Conservation (phyloP, 2,329 filamentous ascomycete genomes). For the Stromatinia cepivora region DNA sequence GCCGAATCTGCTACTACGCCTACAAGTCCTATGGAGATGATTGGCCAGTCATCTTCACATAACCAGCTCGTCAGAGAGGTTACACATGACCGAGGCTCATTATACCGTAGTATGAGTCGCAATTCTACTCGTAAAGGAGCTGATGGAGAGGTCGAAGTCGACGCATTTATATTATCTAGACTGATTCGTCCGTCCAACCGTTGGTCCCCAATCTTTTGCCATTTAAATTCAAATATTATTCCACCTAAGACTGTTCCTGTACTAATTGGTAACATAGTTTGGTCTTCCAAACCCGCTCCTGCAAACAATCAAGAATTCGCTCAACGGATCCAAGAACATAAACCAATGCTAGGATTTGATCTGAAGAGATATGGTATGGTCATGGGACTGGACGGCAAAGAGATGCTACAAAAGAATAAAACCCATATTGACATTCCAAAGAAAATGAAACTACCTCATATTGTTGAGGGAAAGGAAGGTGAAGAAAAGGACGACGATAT, state of each 20-base stretch:
- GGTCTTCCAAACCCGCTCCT: constrained; percentile 73
- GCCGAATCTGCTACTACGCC: constrained; percentile 32
- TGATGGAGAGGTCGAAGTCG: constrained; percentile 66
- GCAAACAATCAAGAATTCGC: constrained; percentile 76
- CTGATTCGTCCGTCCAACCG: constrained; percentile 82
- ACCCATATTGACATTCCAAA: constrained; percentile 91
- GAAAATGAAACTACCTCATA: constrained; percentile 79
- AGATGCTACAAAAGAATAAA: constrained; percentile 61
- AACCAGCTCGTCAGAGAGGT: constrained; percentile 18
- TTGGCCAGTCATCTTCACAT: neutral
- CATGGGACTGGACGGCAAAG: constrained; percentile 67
- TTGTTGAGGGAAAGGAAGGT: constrained; percentile 76
- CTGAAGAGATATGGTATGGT: constrained; percentile 75
- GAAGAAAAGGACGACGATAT: constrained; percentile 61
- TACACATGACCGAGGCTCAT: constrained; percentile 34
- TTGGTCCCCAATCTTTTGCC: constrained; percentile 50
- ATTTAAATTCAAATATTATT: constrained; percentile 28
- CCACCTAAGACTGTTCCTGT: constrained; percentile 23
- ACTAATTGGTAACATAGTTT: constrained; percentile 59
- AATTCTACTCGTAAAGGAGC: constrained; percentile 40
- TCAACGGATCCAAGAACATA: constrained; percentile 77
- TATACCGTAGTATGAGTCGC: constrained; percentile 40
- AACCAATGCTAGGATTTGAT: constrained; percentile 88
- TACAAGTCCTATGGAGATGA: constrained; percentile 13
- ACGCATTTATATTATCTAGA: constrained; percentile 86